A percentile compares a stretch with the other conserved stretches of the same genome.
Conservation (phyloP, 2,329 filamentous ascomycete species). For the Juglanconis sp. region DNA sequence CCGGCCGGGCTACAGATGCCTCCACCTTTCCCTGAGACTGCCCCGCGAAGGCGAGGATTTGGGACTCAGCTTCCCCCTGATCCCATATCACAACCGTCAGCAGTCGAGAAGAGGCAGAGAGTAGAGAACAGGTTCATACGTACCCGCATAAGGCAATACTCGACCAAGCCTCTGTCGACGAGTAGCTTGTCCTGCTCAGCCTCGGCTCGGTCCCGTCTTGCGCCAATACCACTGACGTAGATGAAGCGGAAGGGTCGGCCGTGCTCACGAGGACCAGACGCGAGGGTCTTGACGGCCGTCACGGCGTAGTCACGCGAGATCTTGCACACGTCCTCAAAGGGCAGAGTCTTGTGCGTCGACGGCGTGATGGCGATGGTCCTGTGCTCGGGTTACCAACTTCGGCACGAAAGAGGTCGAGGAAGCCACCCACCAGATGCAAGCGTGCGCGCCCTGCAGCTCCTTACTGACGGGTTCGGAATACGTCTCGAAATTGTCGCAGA, state of each 20-base stretch:
- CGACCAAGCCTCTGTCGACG: conserved; percentile 20
- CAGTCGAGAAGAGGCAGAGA: background rate
- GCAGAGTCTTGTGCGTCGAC: conserved; percentile 16
- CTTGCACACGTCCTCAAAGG: conserved; percentile 22
- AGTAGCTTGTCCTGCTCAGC: conserved; percentile 29
- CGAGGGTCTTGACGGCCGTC: conserved; percentile 24
- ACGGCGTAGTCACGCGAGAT: conserved; percentile 24
- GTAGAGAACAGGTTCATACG: conserved; percentile 16
- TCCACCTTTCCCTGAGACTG: conserved; percentile 35
- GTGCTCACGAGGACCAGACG: conserved; percentile 12
- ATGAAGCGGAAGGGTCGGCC: conserved; percentile 30
- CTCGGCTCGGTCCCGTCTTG: conserved; percentile 43
- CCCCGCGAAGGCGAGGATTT: conserved; percentile 38
- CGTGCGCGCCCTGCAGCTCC: conserved; percentile 38
- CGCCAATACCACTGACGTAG: conserved; percentile 31
- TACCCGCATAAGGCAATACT: conserved; percentile 48
- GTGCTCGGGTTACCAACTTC: background rate
- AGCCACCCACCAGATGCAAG: conserved; percentile 38
- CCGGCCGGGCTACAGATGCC: conserved; percentile 38
- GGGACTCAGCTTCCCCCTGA: conserved; percentile 46
- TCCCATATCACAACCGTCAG: background rate
- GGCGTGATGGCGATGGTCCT: conserved; percentile 29
- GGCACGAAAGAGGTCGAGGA: background rate
- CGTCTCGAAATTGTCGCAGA: conserved; percentile 36
- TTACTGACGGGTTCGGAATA: conserved; percentile 38